Conservation (phyloP, 306 rosid genomes). For the Rosa multiflora region DNA sequence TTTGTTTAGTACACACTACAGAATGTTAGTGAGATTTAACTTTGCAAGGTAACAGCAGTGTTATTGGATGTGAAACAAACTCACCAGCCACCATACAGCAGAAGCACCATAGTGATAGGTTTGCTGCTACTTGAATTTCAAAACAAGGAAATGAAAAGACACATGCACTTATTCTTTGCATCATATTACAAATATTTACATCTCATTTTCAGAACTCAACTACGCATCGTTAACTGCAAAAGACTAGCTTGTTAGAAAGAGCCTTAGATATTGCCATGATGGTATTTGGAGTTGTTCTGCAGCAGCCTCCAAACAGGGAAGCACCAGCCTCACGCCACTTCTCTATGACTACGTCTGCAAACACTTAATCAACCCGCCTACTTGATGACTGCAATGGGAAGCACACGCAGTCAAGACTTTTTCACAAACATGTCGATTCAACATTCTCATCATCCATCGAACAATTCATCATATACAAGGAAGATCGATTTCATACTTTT, state of each 20-base stretch:
- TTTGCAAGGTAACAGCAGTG: no score
- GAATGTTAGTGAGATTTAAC: no score
- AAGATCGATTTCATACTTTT: neutral
- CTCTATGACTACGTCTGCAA: conserved; percentile 50
- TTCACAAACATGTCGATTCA: neutral
- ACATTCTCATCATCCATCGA: neutral
- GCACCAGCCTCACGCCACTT: conserved; percentile 87
- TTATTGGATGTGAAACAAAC: no score
- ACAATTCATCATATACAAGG: neutral
- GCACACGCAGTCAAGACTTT: neutral
- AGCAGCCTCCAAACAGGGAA: conserved; percentile 84
- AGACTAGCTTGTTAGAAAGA: neutral
- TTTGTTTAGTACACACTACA: no score
- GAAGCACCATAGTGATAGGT: no score
- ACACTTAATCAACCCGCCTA: conserved; percentile 54
- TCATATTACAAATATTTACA: no score
- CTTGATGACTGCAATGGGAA: conserved; percentile 46
- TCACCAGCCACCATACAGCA: no score
- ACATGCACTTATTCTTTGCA: no score
- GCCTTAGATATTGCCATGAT: conserved; percentile 3
- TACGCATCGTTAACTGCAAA: no score
- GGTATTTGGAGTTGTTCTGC: conserved; percentile 83
- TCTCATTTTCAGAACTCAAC: no score
- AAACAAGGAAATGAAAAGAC: no score
- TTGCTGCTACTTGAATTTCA: no score